Conservation (phyloP, 306 rosid genomes). For the Prunus salicina region DNA sequence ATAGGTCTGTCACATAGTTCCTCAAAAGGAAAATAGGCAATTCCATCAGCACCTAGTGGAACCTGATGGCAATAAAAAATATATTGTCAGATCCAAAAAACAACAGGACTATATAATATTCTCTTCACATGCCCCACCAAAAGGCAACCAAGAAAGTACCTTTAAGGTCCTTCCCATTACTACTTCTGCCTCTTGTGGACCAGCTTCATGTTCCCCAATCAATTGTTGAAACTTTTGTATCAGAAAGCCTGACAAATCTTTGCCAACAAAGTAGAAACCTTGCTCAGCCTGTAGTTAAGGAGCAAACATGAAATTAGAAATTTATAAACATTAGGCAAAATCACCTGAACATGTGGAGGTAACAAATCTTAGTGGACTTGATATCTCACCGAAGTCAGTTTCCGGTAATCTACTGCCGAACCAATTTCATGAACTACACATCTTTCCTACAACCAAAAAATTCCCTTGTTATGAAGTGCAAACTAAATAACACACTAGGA, state of each 20-base stretch:
- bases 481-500: neutral
- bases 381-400: slow-evolving; percentile 76
- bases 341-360: neutral
- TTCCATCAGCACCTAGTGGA: slow-evolving; percentile 83
- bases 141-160: slow-evolving; percentile 37
- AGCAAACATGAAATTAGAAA: slow-evolving; percentile 18
- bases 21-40: slow-evolving; percentile 81
- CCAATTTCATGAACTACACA: slow-evolving; percentile 85
- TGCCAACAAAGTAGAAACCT: slow-evolving; percentile 85
- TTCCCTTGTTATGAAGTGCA: slow-evolving; percentile 20
- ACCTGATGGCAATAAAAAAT: slow-evolving; percentile 43
- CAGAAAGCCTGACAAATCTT: slow-evolving; percentile 53
- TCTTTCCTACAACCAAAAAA: slow-evolving; percentile 63
- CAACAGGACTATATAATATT: neutral
- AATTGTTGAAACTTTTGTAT: slow-evolving; percentile 65
- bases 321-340: neutral
- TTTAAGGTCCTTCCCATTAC: slow-evolving; percentile 85
- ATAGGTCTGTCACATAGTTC: slow-evolving; percentile 90
- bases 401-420: slow-evolving; percentile 85
- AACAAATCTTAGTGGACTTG: neutral
- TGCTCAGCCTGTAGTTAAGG: slow-evolving; percentile 64
- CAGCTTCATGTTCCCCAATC: slow-evolving; percentile 55
- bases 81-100: slow-evolving; percentile 14
- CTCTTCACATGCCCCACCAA: neutral
- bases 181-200: slow-evolving; percentile 80